phyloP scores from a whole-genome alignment of 495 filamentous ascomycete genomes.

The Podospora pseudopauciseta region DNA sequence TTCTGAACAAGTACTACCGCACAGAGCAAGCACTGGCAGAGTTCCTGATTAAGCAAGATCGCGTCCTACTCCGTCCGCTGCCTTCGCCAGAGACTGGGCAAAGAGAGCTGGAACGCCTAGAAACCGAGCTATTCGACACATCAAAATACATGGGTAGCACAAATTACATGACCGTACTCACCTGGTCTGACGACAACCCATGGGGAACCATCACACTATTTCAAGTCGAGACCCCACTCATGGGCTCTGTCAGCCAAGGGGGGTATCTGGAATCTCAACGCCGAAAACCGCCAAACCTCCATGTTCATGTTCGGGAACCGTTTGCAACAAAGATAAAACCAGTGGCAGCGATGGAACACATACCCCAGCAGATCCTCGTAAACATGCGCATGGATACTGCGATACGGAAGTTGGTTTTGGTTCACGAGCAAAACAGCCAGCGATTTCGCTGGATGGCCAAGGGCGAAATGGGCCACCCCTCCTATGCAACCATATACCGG shows the following conservation, averaged over 20 bases:
- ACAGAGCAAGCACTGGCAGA: constrained; percentile 1
- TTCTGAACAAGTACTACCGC: constrained; percentile 7
- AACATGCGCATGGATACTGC: constrained; percentile 14
- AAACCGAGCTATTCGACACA: constrained; percentile 23
- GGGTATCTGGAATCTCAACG: background rate
- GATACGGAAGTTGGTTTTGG: constrained; percentile 15
- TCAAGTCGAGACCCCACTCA: constrained; percentile 7
- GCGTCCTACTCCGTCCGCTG: constrained; percentile 5
- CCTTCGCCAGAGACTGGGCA: background rate
- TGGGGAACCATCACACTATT: constrained; percentile 20
- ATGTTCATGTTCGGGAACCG: background rate
- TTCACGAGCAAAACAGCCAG: background rate
- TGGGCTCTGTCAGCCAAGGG: background rate
- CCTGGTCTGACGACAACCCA: constrained; percentile 13
- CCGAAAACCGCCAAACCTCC: background rate
- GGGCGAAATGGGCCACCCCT: constrained; percentile 1
- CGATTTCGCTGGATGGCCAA: constrained; percentile 12
- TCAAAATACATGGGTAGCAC: constrained; percentile 14
- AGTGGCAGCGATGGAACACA: constrained; percentile 21
- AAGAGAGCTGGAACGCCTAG: constrained; percentile 9
- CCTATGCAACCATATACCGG: background rate
- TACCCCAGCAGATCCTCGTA: constrained; percentile 15
- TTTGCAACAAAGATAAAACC: constrained; percentile 2
- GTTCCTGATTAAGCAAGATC: constrained; percentile 4
- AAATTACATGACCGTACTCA: constrained; percentile 16